phyloP scores from a whole-genome alignment of 306 rosid species.

The Prunus mira region DNA sequence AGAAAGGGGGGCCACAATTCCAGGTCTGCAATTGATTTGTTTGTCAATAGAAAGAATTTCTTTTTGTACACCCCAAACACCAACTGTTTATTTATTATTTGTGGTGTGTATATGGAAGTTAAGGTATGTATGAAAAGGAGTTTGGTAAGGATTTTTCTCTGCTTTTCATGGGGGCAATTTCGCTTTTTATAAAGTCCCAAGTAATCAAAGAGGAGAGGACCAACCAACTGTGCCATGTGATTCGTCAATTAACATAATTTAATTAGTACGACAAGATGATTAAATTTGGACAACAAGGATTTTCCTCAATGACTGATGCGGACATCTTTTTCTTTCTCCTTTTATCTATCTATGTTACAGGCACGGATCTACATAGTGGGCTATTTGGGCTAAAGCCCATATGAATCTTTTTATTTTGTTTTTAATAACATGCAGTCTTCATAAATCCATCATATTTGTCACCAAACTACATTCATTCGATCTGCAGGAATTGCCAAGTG shows the following conservation, averaged over 20 bases:
- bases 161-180: neutral
- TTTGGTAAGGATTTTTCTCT: neutral
- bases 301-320: neutral
- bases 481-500: conserved; percentile 47
- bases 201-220: neutral
- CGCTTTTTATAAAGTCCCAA: neutral
- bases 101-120: no score
- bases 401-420: no score
- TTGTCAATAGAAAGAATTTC: neutral
- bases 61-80: no score
- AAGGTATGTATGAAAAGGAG: neutral
- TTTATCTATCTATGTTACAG: no score
- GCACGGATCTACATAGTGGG: no score
- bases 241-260: neutral
- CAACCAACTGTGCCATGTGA: neutral
- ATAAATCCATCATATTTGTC: no score
- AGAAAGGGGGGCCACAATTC: neutral
- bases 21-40: neutral
- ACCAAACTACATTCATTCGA: no score
- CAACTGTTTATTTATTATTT: no score
- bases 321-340: neutral
- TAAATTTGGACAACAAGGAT: neutral
- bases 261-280: neutral
- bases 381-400: no score
- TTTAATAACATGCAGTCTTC: no score